These are phyloP conservation scores for Ceratocystis variospora DNA, from an alignment of 2,329 filamentous ascomycete species.

Conservation along the genomic window DNA sequence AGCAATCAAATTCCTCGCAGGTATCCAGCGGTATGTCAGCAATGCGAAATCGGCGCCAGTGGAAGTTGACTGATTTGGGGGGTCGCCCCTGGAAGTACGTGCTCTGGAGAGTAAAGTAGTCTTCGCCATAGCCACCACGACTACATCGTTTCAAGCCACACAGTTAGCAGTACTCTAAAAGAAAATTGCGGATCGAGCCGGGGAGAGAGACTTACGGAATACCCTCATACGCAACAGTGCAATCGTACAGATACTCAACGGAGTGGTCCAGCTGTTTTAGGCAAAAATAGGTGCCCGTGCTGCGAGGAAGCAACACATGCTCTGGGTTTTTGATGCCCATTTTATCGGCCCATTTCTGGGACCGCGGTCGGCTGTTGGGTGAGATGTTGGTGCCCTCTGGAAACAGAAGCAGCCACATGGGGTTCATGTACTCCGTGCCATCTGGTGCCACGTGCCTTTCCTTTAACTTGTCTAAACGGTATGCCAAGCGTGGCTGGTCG, in stretches of 20 bases:
- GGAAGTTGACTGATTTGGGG: conserved; percentile 91
- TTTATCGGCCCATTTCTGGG: conserved; percentile 64
- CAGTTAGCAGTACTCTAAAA: not conserved
- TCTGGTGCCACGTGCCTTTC: conserved; percentile 38
- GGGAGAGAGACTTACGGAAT: conserved; percentile 53
- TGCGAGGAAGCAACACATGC: conserved; percentile 63
- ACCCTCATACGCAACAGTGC: conserved; percentile 90
- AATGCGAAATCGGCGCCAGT: conserved; percentile 78
- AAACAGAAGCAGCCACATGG: conserved; percentile 84
- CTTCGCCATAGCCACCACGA: conserved; percentile 72
- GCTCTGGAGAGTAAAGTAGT: conserved; percentile 73
- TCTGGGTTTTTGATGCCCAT: conserved; percentile 56
- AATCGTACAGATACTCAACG: conserved; percentile 78
- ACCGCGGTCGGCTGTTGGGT: conserved; percentile 53
- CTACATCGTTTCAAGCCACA: conserved; percentile 29
- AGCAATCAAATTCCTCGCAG: conserved; percentile 61
- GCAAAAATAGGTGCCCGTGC: conserved; percentile 68
- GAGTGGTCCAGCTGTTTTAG: conserved; percentile 59
- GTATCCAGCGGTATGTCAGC: conserved; percentile 68
- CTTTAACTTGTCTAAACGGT: conserved; percentile 58
- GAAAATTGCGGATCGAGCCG: not conserved
- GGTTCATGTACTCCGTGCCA: conserved; percentile 46
- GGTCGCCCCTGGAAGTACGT: conserved; percentile 81
- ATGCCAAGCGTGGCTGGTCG: conserved; percentile 61
- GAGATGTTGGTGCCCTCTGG: conserved; percentile 79